Percentiles rank a stretch among this genome's conserved stretches.
Conservation (phyloP, 1,284 basidiomycete genomes). For the Sanghuangporus sanghuang region DNA sequence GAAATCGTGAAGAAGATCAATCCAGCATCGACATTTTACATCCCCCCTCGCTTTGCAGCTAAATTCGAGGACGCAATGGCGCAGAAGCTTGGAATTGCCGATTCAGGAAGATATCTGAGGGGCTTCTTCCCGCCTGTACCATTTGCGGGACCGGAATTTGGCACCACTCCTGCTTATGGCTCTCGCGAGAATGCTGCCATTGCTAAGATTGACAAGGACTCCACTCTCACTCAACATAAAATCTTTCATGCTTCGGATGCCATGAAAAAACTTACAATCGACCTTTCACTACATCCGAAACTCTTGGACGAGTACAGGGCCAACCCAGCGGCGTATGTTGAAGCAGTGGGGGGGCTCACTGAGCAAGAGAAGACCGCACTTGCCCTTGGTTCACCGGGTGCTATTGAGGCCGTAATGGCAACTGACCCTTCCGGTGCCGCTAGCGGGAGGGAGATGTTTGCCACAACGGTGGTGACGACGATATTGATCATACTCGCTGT, state of each 20-base stretch:
- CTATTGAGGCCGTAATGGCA: too few relatives aligned
- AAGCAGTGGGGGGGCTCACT: neutral
- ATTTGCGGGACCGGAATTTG: neutral
- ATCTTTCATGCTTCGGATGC: neutral
- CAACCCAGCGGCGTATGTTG: neutral
- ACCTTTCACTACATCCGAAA: neutral
- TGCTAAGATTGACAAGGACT: neutral
- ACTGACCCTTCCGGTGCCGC: too few relatives aligned
- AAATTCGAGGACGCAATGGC: neutral
- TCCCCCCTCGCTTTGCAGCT: neutral
- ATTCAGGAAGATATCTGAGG: neutral
- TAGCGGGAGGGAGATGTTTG: too few relatives aligned
- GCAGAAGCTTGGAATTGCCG: neutral
- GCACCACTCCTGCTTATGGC: neutral
- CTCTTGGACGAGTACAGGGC: neutral
- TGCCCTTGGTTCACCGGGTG: neutral
- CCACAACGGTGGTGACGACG: too few relatives aligned
- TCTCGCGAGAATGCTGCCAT: neutral
- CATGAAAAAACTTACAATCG: neutral
- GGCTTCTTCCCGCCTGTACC: neutral
- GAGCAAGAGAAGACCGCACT: neutral
- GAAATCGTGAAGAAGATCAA: neutral
- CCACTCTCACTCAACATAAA: neutral
- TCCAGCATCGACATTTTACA: neutral
- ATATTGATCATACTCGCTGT: too few relatives aligned